Percentiles rank a stretch among this genome's conserved stretches.
These are phyloP conservation scores for Corynascus novoguineensis DNA, from an alignment of 495 filamentous ascomycete species.

Conservation along the genomic window DNA sequence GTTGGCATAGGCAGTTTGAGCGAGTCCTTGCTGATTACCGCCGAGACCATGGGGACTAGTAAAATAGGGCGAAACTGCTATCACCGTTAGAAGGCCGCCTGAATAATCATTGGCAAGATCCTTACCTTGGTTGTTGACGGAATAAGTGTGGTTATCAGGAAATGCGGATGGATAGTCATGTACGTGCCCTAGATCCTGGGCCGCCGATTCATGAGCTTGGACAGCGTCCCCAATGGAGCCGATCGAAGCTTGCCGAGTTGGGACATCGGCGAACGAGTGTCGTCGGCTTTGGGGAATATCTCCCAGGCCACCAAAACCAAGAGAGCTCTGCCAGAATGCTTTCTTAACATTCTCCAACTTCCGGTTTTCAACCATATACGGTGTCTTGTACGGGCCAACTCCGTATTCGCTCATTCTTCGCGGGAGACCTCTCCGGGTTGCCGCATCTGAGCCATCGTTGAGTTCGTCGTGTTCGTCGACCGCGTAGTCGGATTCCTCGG, in stretches of 20 bases:
- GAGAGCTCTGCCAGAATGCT: constrained; percentile 81
- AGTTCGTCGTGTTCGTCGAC: constrained; percentile 65
- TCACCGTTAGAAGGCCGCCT: constrained; percentile 22
- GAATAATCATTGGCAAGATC: background rate
- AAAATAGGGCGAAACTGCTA: constrained; percentile 47
- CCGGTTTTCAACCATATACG: constrained; percentile 62
- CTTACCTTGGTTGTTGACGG: constrained; percentile 35
- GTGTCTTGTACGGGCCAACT: constrained; percentile 48
- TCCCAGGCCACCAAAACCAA: constrained; percentile 65
- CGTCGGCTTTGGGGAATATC: constrained; percentile 82
- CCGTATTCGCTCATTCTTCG: constrained; percentile 61
- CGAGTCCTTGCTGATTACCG: constrained; percentile 35
- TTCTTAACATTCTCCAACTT: constrained; percentile 74
- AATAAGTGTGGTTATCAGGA: constrained; percentile 31
- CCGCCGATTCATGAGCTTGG: constrained; percentile 37
- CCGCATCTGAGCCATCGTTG: constrained; percentile 50
- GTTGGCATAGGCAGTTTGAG: constrained; percentile 34
- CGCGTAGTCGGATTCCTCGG: constrained; percentile 65
- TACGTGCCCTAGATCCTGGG: constrained; percentile 34
- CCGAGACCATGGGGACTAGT: constrained; percentile 29
- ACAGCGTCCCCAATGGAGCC: constrained; percentile 56
- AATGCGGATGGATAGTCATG: constrained; percentile 36
- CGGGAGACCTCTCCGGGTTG: constrained; percentile 48
- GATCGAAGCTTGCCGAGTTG: constrained; percentile 63
- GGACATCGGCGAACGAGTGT: constrained; percentile 89